Evolutionary conservation across 345 rosid species (phyloP).

Genomic region (Lepidium africanum): DNA sequence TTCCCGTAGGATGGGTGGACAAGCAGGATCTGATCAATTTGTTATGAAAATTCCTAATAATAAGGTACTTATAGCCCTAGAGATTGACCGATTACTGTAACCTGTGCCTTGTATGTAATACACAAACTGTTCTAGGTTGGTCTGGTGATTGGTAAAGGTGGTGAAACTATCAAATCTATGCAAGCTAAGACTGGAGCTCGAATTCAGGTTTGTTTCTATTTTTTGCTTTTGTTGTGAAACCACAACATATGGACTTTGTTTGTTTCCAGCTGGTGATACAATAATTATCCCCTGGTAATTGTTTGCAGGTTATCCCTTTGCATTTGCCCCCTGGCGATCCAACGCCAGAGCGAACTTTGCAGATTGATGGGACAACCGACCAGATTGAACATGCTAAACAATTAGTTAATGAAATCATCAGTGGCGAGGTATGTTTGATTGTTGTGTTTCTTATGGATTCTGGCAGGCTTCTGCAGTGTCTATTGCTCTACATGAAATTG

Average conservation of each 20-base stretch:
- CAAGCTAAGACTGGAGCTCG: constrained; percentile 92
- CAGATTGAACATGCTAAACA: constrained; percentile 89
- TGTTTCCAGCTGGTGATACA: neutral
- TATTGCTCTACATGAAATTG: constrained; percentile 2
- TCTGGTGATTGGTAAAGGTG: constrained; percentile 98
- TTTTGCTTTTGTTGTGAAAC: neutral
- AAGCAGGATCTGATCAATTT: constrained; percentile 65
- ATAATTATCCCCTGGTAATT: neutral
- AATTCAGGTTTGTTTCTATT: constrained; percentile 59
- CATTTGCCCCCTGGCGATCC: constrained; percentile 96
- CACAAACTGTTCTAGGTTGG: constrained; percentile 66
- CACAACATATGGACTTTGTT: neutral
- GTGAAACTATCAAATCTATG: constrained; percentile 95
- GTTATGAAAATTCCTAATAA: constrained; percentile 78
- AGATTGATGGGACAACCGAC: constrained; percentile 86
- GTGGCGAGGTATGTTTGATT: constrained; percentile 76
- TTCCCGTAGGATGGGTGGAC: constrained; percentile 70
- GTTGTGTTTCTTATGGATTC: constrained; percentile 22
- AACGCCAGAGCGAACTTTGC: constrained; percentile 65
- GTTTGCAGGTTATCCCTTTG: constrained; percentile 79
- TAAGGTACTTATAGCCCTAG: constrained; percentile 46
- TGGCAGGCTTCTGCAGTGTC: constrained; percentile 22
- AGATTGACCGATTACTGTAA: neutral
- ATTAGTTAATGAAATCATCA: constrained; percentile 84
- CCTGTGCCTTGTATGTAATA: constrained; percentile 19